phyloP scores from a whole-genome alignment of 1,284 basidiomycete species.

The Tausonia pullulans region DNA sequence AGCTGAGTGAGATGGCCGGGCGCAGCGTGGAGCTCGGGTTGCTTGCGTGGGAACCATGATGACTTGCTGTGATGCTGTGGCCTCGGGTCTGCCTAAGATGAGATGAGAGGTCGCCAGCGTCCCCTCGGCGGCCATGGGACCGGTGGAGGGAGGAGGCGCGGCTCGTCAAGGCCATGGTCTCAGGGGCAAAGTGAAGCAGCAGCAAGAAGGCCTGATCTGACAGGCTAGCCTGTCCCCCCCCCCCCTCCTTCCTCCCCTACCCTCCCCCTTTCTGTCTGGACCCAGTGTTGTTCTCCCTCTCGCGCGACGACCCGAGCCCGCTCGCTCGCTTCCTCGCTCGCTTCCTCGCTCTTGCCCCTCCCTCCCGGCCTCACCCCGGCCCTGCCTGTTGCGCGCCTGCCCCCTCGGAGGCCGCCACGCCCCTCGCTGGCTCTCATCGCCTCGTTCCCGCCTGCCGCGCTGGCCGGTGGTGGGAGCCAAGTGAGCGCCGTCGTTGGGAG shows the following conservation, averaged over 20 bases:
- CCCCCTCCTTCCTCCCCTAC: not conserved
- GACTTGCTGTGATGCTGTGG: too few species aligned
- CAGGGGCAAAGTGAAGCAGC: too few species aligned
- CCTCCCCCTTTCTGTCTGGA: not conserved
- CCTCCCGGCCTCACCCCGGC: not conserved
- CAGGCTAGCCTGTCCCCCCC: not conserved
- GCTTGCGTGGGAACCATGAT: too few species aligned
- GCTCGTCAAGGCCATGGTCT: too few species aligned
- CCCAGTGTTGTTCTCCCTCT: not conserved
- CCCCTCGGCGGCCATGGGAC: too few species aligned
- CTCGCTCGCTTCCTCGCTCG: too few species aligned
- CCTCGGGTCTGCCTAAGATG: too few species aligned
- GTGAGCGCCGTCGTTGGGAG: not conserved
- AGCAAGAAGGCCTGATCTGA: too few species aligned
- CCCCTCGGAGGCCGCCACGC: not conserved
- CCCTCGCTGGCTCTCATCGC: not conserved
- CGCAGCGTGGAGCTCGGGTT: conserved; percentile 8
- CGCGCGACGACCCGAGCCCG: not conserved
- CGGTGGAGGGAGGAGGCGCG: too few species aligned
- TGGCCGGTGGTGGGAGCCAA: too few species aligned
- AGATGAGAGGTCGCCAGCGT: too few species aligned
- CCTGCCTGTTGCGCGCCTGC: not conserved
- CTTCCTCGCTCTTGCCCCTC: not conserved
- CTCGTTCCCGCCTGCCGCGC: not conserved
- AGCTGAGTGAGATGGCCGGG: conserved; percentile 21